Base-by-base conservation (phyloP, 164 flowering plant genomes). In the Buxus sempervirens region DNA sequence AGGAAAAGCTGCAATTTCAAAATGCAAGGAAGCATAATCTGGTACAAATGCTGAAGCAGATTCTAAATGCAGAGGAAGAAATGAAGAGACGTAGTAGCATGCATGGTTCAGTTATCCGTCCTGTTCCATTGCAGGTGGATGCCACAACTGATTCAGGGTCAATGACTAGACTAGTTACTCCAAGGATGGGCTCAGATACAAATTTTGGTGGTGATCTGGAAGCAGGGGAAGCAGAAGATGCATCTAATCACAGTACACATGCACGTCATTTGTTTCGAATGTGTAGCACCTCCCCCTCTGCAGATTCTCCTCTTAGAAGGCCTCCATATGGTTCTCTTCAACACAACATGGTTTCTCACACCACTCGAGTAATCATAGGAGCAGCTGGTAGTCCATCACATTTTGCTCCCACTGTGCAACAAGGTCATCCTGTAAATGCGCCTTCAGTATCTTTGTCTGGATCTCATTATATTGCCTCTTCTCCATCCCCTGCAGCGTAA, bases 401-500 rank as follows among this genome's bases (percentile, higher is more conserved):
- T 58, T 89, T 95, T 82, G 92, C 95, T 69, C 97, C 88, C 13
- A 20, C 79, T 4, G 88, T 76, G 9, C 82, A 80, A 51, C 91
- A 80, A 72, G 82, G 79, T 9, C 86, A 81, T 18, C 74, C 87
- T 57, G 72, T 82, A 59, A 85, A 79, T 64, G 68, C 73, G 27
- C 83, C 90, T 0, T 54, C 87, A 16, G 73, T 88, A 27, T 88
- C 97, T 67, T 76, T 84, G 10, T 87, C 95, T 27, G 97, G 94
- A 71, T 83, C 94, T 61, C 89, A 81, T 67, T 91, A 88, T 66
- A 55, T 83, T 57, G 86, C 88, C 54, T 89, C 98, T 21, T 90
- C 96, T 58, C 98, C 98, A n/a, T 95, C 97, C n/a, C 98, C 97
- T n/a, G 98, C 94, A n/a, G 94, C 89, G 73, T 91, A 97, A 38